phyloP scores from a whole-genome alignment of 352 stramenopile genomes.

The Phytophthora gonapodyides region DNA sequence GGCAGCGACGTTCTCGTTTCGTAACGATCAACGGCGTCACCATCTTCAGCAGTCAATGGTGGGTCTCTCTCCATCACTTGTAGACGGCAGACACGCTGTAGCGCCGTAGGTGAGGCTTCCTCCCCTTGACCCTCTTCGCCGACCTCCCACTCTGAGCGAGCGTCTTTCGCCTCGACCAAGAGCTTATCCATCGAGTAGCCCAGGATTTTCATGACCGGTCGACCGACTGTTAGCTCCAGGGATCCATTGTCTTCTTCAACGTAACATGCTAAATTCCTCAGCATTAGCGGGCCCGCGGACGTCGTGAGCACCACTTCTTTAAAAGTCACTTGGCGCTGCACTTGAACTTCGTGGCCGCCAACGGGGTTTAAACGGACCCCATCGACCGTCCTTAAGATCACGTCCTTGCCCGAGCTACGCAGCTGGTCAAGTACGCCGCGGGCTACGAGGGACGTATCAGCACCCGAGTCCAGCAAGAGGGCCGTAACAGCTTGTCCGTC shows the following conservation, averaged over 20 bases:
- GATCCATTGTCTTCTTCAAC: background rate
- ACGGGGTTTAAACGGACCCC: background rate
- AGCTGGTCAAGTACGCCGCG: conserved; percentile 2
- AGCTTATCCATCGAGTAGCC: conserved; percentile 1
- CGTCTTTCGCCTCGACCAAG: background rate
- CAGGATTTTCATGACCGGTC: background rate
- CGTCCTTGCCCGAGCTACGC: too few species aligned
- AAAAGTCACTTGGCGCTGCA: background rate
- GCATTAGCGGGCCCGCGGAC: conserved; percentile 6
- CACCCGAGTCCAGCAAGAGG: background rate
- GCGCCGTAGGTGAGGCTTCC: background rate
- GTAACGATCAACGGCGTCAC: too few species aligned
- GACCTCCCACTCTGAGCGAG: background rate
- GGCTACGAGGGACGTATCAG: conserved; percentile 1
- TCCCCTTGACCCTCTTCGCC: background rate
- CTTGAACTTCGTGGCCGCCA: background rate
- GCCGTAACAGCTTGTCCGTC: background rate
- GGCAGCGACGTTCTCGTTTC: too few species aligned
- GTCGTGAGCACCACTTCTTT: conserved; percentile 5
- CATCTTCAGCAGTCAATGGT: too few species aligned
- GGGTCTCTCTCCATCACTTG: too few species aligned
- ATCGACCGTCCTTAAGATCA: too few species aligned
- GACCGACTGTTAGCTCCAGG: background rate
- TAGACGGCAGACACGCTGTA: background rate
- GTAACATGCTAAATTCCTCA: background rate